phyloP scores from a whole-genome alignment of 257 asterid species.

The Lavandula angustifolia region DNA sequence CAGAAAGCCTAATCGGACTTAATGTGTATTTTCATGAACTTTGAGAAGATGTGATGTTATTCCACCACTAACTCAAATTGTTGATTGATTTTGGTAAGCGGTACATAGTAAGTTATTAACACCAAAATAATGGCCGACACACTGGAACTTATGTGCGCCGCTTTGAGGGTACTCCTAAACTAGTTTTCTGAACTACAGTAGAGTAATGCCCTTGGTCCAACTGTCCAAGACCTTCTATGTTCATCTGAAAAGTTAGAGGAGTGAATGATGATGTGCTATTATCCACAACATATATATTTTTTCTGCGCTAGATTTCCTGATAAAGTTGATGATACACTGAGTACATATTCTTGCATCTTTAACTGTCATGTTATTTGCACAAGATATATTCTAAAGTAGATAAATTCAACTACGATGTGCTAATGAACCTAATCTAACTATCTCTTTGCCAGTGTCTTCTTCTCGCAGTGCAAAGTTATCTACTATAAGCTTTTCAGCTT shows the following conservation, averaged over 20 bases:
- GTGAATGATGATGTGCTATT: not conserved
- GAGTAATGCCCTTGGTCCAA: not conserved
- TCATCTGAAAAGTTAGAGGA: slow-evolving; percentile 10
- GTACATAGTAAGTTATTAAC: not conserved
- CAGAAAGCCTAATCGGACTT: not conserved
- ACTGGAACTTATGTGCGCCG: not conserved
- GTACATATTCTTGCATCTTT: slow-evolving; percentile 19
- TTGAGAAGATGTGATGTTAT: slow-evolving; percentile 13
- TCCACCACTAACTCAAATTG: not conserved
- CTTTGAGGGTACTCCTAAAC: slow-evolving; percentile 1
- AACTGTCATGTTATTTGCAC: slow-evolving; percentile 10
- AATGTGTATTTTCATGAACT: no score
- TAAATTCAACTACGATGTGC: not conserved
- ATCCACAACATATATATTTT: not conserved
- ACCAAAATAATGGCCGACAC: not conserved
- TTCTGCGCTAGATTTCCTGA: slow-evolving; percentile 1
- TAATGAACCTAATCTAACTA: slow-evolving; percentile 36
- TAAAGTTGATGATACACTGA: not conserved
- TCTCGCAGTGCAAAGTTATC: slow-evolving; percentile 70
- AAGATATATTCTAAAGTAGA: not conserved
- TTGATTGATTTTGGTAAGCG: not conserved
- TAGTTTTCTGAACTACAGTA: not conserved
- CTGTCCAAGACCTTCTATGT: not conserved
- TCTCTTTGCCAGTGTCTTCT: slow-evolving; percentile 50
- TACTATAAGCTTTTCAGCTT: slow-evolving; percentile 81